Conservation (phyloP, 352 stramenopile species). For the Lagenidium sp. region DNA sequence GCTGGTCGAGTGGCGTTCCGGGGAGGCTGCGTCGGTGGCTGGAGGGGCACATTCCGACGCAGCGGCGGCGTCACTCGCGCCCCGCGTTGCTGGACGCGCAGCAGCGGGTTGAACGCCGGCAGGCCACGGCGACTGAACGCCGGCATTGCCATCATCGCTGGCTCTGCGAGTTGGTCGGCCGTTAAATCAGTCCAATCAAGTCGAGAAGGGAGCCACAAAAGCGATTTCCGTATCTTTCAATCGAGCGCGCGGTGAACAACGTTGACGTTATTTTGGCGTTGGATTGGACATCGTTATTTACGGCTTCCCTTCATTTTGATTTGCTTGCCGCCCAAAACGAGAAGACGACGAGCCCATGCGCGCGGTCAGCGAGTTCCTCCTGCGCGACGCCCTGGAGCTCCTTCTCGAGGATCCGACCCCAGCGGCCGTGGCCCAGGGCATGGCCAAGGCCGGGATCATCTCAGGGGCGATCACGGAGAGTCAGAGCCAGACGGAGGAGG, state of each 20-base stretch:
- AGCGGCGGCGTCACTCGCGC: constrained; percentile 15
- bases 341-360: background rate
- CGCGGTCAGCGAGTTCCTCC: constrained; percentile 36
- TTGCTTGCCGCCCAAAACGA: constrained; percentile 3
- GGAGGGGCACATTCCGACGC: too few species aligned
- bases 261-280: too few species aligned
- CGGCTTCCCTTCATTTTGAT: too few species aligned
- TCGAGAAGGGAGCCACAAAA: too few species aligned
- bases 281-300: too few species aligned
- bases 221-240: too few species aligned
- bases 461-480: background rate
- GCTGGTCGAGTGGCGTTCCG: too few species aligned
- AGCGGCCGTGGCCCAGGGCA: constrained; percentile 5
- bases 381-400: constrained; percentile 43
- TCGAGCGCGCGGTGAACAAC: too few species aligned
- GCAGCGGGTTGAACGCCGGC: too few species aligned
- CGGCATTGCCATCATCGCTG: background rate
- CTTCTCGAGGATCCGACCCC: constrained; percentile 22
- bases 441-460: constrained; percentile 7
- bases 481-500: background rate
- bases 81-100: constrained; percentile 18
- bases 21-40: too few species aligned
- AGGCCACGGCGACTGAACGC: background rate
- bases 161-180: constrained; percentile 1
- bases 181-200: background rate